These are phyloP conservation scores for Curvularia sp. DNA, from an alignment of 2,329 filamentous ascomycete species.

Conservation along the genomic window DNA sequence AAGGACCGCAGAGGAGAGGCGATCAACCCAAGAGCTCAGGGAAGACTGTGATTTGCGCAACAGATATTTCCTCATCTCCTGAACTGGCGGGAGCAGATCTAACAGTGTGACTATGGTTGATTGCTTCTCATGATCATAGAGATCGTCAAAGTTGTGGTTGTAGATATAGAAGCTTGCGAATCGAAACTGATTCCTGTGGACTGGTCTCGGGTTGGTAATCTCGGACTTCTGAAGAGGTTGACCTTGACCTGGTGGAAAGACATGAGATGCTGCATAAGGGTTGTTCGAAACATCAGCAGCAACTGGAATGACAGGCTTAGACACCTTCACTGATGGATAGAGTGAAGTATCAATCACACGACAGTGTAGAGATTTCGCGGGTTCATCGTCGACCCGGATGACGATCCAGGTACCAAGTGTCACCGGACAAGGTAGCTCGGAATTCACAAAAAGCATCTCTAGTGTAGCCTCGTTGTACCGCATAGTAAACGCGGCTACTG, in stretches of 20 bases:
- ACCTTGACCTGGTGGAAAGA: background rate
- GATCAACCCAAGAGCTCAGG: constrained; percentile 62
- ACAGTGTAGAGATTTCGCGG: constrained; percentile 54
- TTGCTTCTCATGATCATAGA: constrained; percentile 57
- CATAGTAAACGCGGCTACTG: constrained; percentile 17
- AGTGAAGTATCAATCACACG: constrained; percentile 57
- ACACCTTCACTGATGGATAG: constrained; percentile 53
- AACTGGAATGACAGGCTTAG: constrained; percentile 33
- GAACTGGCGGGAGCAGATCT: constrained; percentile 67
- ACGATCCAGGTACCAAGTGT: constrained; percentile 62
- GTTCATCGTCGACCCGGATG: constrained; percentile 37
- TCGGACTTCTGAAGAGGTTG: background rate
- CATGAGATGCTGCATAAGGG: background rate
- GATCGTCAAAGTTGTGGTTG: constrained; percentile 64
- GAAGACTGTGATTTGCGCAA: constrained; percentile 49
- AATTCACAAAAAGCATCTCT: constrained; percentile 55
- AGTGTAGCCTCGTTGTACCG: constrained; percentile 48
- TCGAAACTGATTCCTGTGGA: constrained; percentile 35
- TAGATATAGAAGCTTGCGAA: constrained; percentile 56
- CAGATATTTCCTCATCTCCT: constrained; percentile 63
- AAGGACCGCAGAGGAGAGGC: constrained; percentile 70
- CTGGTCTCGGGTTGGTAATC: background rate
- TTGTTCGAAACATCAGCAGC: constrained; percentile 1
- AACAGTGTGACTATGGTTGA: constrained; percentile 62
- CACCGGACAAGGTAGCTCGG: constrained; percentile 45